Percentiles rank a stretch among this genome's conserved stretches.
These are phyloP conservation scores for Vitis vinifera DNA, from an alignment of 164 flowering plant species.

Conservation along the genomic window ASM3070453v1 NC_081817.1:1083001-1083500, in stretches of 20 bases:
- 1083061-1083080: conserved; percentile 63
- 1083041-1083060: conserved; percentile 53
- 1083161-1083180: conserved; percentile 20
- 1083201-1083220: conserved; percentile 49
- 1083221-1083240: conserved; percentile 33
- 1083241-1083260: conserved; percentile 21
- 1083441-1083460: conserved; percentile 56
- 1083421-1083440: conserved; percentile 40
- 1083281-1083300: conserved; percentile 46
- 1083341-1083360: conserved; percentile 56
- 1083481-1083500: conserved; percentile 32
- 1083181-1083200: conserved; percentile 28
- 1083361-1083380: conserved; percentile 52
- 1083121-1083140: conserved; percentile 21
- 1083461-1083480: conserved; percentile 53
- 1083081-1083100: conserved; percentile 66
- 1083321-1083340: conserved; percentile 78
- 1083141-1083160: conserved; percentile 12
- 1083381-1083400: conserved; percentile 44
- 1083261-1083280: conserved; percentile 59
- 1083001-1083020: conserved; percentile 26
- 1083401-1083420: conserved; percentile 53
- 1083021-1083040: conserved; percentile 30
- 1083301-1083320: conserved; percentile 41
- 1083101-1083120: conserved; percentile 22